Percentiles rank a stretch among this genome's conserved stretches.
phyloP scores from a whole-genome alignment of 805 yeast species.

The Phaffomyces thermotolerans region DNA sequence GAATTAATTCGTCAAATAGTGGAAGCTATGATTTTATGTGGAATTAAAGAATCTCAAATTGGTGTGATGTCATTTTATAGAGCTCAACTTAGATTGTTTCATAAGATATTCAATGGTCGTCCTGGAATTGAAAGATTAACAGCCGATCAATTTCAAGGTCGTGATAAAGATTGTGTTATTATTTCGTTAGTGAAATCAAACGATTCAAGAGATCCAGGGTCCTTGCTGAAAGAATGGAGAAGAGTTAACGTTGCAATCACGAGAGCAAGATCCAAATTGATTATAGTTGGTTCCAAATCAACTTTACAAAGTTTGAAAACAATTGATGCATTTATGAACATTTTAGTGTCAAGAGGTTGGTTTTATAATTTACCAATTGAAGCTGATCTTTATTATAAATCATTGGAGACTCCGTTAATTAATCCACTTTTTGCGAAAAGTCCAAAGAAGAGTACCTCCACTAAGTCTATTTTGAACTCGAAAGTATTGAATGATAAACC shows the following conservation, averaged over 20 bases:
- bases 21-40: conserved; percentile 47
- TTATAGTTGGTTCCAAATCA: conserved; percentile 70
- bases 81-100: conserved; percentile 60
- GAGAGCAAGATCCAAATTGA: conserved; percentile 75
- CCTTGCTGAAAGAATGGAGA: conserved; percentile 79
- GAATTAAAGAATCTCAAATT: conserved; percentile 50
- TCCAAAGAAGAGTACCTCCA: not conserved
- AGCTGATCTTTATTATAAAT: conserved; percentile 12
- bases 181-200: conserved; percentile 87
- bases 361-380: conserved; percentile 44
- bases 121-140: conserved; percentile 70
- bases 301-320: conserved; percentile 50
- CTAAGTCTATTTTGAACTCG: conserved; percentile 6
- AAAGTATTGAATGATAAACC: conserved; percentile 13
- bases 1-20: conserved; percentile 55
- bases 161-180: conserved; percentile 88
- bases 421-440: too few species aligned
- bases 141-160: conserved; percentile 93
- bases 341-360: conserved; percentile 58
- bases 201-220: conserved; percentile 57
- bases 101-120: conserved; percentile 23
- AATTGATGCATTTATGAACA: conserved; percentile 50
- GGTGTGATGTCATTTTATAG: conserved; percentile 90
- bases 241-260: conserved; percentile 93
- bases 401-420: conserved; percentile 1